These are phyloP conservation scores for Noccaea bulbosa DNA, from an alignment of 345 rosid species.

Conservation along the genomic window DNA sequence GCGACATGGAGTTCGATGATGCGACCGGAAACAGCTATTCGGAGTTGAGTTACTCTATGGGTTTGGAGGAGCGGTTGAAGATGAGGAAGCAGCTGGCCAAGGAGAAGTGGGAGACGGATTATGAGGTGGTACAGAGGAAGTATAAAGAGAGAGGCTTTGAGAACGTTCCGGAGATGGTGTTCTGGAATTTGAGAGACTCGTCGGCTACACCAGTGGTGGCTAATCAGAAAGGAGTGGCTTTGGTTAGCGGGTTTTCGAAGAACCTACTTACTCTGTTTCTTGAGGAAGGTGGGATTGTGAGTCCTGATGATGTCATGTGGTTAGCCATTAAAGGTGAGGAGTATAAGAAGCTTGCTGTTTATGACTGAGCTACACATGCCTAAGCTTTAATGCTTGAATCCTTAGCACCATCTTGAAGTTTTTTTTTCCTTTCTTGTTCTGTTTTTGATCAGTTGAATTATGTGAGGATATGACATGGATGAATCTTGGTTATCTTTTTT, in stretches of 20 bases:
- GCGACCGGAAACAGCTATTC: conserved; percentile 21
- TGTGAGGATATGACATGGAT: conserved; percentile 4
- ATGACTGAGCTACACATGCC: conserved; percentile 31
- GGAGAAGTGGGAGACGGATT: conserved; percentile 54
- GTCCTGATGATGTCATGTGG: conserved; percentile 46
- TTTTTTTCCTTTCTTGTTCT: neutral
- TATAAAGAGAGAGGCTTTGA: conserved; percentile 49
- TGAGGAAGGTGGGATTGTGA: conserved; percentile 43
- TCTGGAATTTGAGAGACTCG: conserved; percentile 48
- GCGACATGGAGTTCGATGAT: conserved; percentile 64
- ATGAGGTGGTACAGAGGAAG: conserved; percentile 51
- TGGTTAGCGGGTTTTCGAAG: conserved; percentile 53
- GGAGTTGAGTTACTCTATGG: neutral
- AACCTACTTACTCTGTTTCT: conserved; percentile 49
- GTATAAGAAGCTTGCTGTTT: conserved; percentile 43
- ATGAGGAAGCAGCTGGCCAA: neutral
- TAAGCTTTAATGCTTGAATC: neutral
- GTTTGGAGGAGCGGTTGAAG: neutral
- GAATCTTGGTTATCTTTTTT: conserved; percentile 2
- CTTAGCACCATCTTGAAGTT: neutral
- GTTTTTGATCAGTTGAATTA: neutral
- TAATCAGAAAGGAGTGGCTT: conserved; percentile 46
- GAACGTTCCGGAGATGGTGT: conserved; percentile 54
- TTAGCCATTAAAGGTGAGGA: conserved; percentile 42
- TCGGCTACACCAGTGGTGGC: conserved; percentile 40